Conservation (phyloP, 768 basidiomycete species). For the Guyanaporus albipodus region DNA sequence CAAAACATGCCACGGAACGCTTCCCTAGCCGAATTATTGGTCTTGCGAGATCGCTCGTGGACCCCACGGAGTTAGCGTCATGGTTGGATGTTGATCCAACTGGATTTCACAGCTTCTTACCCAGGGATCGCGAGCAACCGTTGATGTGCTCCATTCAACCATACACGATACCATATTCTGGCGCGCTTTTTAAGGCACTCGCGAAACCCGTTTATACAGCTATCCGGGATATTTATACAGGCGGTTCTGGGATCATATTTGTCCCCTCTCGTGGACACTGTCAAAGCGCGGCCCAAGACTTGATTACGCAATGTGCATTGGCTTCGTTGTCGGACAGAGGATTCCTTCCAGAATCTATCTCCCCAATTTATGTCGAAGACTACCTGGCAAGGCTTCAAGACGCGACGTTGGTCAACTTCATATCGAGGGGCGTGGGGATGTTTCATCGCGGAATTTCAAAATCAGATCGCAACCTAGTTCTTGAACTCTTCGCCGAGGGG, state of each 20-base stretch:
- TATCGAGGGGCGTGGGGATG: conserved; percentile 85
- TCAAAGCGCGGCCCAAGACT: conserved; percentile 65
- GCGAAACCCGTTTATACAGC: conserved; percentile 82
- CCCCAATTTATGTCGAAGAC: conserved; percentile 54
- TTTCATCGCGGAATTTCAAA: conserved; percentile 71
- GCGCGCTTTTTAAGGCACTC: conserved; percentile 87
- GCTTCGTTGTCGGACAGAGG: conserved; percentile 65
- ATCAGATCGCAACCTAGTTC: conserved; percentile 64
- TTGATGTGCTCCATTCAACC: conserved; percentile 64
- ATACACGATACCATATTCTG: conserved; percentile 84
- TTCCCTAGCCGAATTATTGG: conserved; percentile 72
- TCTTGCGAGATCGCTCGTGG: conserved; percentile 71
- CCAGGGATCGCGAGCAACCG: conserved; percentile 79
- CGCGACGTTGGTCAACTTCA: conserved; percentile 57
- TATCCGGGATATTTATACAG: conserved; percentile 46
- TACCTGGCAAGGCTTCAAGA: conserved; percentile 61
- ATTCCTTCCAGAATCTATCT: conserved; percentile 53
- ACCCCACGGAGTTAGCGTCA: conserved; percentile 72
- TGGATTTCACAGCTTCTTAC: conserved; percentile 71
- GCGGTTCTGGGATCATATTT: conserved; percentile 69
- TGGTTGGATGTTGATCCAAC: conserved; percentile 75
- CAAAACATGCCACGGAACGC: conserved; percentile 60
- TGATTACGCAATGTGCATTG: conserved; percentile 84
- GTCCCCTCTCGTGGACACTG: conserved; percentile 85
- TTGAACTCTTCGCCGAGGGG: conserved; percentile 80